phyloP scores from a whole-genome alignment of 768 basidiomycete genomes.

The Auricularia cornea region DNA sequence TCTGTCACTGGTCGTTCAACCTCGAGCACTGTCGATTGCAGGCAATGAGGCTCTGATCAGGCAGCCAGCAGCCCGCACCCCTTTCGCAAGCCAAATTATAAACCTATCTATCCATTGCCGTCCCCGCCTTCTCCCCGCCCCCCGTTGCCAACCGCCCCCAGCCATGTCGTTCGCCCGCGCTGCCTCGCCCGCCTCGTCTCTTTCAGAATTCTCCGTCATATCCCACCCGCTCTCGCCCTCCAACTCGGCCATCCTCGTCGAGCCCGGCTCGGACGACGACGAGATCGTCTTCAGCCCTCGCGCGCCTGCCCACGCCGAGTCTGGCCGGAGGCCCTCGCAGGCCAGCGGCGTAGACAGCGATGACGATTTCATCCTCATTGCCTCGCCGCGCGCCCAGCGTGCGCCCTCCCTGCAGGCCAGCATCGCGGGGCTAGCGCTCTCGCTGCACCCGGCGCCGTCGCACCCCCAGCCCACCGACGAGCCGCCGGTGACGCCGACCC shows the following conservation, averaged over 20 bases:
- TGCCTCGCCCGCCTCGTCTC: neutral
- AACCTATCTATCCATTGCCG: neutral
- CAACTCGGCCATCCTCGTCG: neutral
- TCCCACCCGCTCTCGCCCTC: neutral
- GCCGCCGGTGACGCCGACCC: neutral
- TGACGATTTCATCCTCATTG: constrained; percentile 46
- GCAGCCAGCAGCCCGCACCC: neutral
- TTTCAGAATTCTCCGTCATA: neutral
- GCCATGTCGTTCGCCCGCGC: neutral
- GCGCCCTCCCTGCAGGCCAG: neutral
- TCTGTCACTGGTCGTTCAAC: neutral
- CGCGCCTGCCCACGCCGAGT: neutral
- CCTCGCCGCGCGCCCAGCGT: constrained; percentile 22
- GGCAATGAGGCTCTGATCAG: neutral
- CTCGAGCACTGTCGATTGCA: neutral
- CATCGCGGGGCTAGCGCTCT: neutral
- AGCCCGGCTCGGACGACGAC: constrained; percentile 1
- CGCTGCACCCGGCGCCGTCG: neutral
- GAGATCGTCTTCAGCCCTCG: constrained; percentile 1
- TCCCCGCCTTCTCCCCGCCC: neutral
- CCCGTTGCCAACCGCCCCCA: neutral
- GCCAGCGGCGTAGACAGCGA: constrained; percentile 19
- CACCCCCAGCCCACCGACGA: neutral
- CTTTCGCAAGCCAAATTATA: neutral
- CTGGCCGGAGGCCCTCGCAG: neutral